These are phyloP conservation scores for Linnemannia elongata DNA, from an alignment of 192 early-diverging fungal genomes.

Conservation along the genomic window DNA sequence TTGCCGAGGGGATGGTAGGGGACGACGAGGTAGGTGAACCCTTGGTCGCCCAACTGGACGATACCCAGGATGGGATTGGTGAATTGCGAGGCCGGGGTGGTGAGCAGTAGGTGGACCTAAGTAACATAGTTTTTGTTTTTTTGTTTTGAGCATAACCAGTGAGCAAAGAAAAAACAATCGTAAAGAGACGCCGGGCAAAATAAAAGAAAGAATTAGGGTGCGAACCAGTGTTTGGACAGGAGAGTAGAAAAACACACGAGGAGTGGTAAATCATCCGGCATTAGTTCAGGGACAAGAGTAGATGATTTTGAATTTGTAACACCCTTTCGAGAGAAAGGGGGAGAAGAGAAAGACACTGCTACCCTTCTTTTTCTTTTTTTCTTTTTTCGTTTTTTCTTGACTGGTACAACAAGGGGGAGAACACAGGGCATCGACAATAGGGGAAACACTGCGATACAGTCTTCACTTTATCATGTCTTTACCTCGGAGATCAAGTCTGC, in stretches of 20 bases:
- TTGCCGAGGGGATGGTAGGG: slow-evolving; percentile 48
- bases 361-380: no score
- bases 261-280: neutral
- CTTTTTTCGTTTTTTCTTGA: no score
- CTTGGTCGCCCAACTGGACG: slow-evolving; percentile 44
- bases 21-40: slow-evolving; percentile 35
- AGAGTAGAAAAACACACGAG: neutral
- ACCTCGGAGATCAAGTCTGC: slow-evolving; percentile 48
- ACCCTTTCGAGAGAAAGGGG: no score
- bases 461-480: neutral
- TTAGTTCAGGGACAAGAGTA: neutral
- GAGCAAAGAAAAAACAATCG: neutral
- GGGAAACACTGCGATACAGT: no score
- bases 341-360: no score
- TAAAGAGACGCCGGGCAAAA: neutral
- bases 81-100: slow-evolving; percentile 32
- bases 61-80: slow-evolving; percentile 37
- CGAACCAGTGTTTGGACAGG: neutral
- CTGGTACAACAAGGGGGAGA: no score
- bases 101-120: slow-evolving; percentile 45
- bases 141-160: neutral
- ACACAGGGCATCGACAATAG: no score
- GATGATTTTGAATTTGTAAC: neutral
- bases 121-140: neutral
- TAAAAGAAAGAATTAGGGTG: neutral